These are phyloP conservation scores for Camelina sativa DNA, from an alignment of 345 rosid species.

Conservation along the genomic window DNA sequence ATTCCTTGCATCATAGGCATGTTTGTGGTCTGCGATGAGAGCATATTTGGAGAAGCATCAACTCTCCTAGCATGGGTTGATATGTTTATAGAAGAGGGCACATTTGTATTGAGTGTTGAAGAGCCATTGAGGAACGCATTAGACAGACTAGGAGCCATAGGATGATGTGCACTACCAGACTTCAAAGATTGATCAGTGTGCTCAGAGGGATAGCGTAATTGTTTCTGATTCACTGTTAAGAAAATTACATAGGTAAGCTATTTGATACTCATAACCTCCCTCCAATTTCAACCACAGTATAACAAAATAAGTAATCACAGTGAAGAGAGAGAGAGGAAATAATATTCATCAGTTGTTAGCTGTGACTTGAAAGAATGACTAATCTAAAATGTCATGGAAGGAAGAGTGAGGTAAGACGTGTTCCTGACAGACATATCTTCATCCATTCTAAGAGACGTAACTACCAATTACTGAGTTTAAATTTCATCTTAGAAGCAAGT, in stretches of 20 bases:
- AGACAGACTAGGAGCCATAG: conserved; percentile 55
- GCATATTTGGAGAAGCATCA: conserved; percentile 62
- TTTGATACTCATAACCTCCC: neutral
- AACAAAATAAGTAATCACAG: neutral
- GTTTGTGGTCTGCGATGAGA: conserved; percentile 70
- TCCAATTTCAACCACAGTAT: neutral
- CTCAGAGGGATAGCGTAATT: conserved; percentile 65
- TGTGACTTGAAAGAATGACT: conserved; percentile 2
- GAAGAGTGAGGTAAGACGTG: neutral
- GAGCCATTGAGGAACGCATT: conserved; percentile 76
- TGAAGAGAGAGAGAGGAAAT: neutral
- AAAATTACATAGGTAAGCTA: conserved; percentile 33
- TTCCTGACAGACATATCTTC: neutral
- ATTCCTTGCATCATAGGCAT: conserved; percentile 77
- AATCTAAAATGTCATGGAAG: neutral
- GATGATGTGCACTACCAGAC: conserved; percentile 66
- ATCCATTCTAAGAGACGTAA: neutral
- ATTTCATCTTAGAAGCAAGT: conserved; percentile 7
- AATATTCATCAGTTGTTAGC: neutral
- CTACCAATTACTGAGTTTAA: neutral
- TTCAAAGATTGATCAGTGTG: conserved; percentile 56
- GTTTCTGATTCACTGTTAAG: conserved; percentile 67
- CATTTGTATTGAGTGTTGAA: conserved; percentile 57
- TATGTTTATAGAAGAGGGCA: conserved; percentile 68
- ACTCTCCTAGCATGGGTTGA: conserved; percentile 70